Base-by-base conservation (phyloP, 2,329 filamentous ascomycete genomes). In the Penicillium sp. region DNA sequence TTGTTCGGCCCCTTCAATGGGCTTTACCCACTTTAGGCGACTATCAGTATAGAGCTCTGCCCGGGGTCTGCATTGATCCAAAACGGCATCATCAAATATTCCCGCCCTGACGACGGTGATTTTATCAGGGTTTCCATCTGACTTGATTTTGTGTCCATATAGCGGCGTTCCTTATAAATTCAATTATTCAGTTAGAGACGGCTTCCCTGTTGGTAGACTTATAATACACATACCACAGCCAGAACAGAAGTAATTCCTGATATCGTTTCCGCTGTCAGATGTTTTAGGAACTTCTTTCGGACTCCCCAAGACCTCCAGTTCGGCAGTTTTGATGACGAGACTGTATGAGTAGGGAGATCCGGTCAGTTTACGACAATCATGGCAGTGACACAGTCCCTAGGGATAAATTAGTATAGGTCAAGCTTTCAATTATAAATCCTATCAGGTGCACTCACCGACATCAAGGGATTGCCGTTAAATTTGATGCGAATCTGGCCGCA, bases 351-450 rank as follows among this genome's bases (percentile, higher is more conserved):
- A 69, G n/a, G 51, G 49, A 3, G 50, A 40, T 1, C 67, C 66
- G 1, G 65, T 65, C 4, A 70, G 57, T 49, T 71, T 70, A 46
- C 68, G 66, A 55, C 68, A 71, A 48, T 69, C 68, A n/a, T 45
- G 29, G 48, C 68, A 70, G 55, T 71, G 64, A 45, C 68, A 71
- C 24, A 70, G 46, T 24, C 44, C 68, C 67, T 71, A 28, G 18
- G 29, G 27, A 43, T 45, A 28, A 27, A 11, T 4, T 11, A 28
- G 11, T 34, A 48, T 39, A 55, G 39, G n/a, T 47, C 44, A 41
- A 7, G n/a, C 9, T 50, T 24, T 12, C 43, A 8, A 12, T 43
- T 40, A 4, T 36, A 33, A 4, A 1, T 24, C 13, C 3, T 32
- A 4, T n/a, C 32, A 39, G 24, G 13, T 33, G 13, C 47, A 58